These are phyloP conservation scores for Daldinia vernicosa DNA, from an alignment of 495 filamentous ascomycete genomes.

Conservation along the genomic window DNA sequence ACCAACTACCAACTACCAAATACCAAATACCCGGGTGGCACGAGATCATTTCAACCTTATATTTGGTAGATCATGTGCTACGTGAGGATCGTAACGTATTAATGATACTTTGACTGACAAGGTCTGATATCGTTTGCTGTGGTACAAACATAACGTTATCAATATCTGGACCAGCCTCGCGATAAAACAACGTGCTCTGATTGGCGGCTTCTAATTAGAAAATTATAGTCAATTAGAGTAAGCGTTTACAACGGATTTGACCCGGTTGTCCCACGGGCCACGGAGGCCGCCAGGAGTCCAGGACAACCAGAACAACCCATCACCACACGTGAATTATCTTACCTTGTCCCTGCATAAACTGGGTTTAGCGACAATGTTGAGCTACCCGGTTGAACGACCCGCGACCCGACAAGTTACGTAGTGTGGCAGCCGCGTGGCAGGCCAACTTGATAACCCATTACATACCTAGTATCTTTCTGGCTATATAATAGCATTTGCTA, in stretches of 20 bases:
- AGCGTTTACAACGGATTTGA: not conserved
- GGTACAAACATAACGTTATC: slow-evolving; percentile 28
- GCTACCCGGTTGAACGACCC: slow-evolving; percentile 1
- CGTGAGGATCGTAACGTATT: not conserved
- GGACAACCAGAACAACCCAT: not conserved
- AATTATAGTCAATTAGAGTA: not conserved
- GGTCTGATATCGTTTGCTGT: slow-evolving; percentile 3
- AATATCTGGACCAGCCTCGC: slow-evolving; percentile 13
- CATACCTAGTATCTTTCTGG: not conserved
- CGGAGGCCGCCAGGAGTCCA: not conserved
- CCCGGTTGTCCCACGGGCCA: not conserved
- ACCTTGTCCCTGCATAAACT: slow-evolving; percentile 2
- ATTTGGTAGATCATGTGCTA: not conserved
- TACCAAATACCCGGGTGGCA: not conserved
- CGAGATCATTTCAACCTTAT: not conserved
- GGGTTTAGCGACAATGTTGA: not conserved
- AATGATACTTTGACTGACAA: not conserved
- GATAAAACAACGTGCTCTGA: slow-evolving; percentile 1
- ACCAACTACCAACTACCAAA: no score
- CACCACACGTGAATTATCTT: not conserved
- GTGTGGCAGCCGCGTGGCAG: slow-evolving; percentile 6
- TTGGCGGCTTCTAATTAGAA: slow-evolving; percentile 7
- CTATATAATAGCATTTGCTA: slow-evolving; percentile 24
- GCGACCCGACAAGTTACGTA: slow-evolving; percentile 18
- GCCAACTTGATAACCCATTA: slow-evolving; percentile 20